These are phyloP conservation scores for Penicillium antarcticum DNA, from an alignment of 495 filamentous ascomycete genomes.

Conservation along the genomic window DNA sequence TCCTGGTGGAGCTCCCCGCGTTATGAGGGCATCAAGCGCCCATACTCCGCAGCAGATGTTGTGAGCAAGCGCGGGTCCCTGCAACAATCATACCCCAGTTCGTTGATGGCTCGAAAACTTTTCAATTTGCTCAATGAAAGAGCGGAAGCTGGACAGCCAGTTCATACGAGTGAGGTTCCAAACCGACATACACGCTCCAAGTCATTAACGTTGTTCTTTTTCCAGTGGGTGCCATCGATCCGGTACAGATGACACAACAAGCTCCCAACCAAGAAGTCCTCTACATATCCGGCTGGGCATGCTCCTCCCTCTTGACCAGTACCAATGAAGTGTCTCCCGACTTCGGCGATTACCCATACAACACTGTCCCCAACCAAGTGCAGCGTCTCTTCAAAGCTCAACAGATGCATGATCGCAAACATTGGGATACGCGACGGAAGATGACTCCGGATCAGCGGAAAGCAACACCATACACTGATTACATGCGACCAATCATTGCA, in stretches of 20 bases:
- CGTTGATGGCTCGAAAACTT: constrained; percentile 88
- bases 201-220: constrained; percentile 11
- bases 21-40: constrained; percentile 84
- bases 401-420: constrained; percentile 92
- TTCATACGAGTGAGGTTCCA: constrained; percentile 72
- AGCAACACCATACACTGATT: constrained; percentile 81
- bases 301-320: constrained; percentile 83
- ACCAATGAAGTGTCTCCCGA: constrained; percentile 97
- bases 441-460: constrained; percentile 68
- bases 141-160: constrained; percentile 72
- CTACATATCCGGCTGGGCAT: constrained; percentile 96
- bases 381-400: constrained; percentile 95
- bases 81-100: constrained; percentile 84
- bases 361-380: constrained; percentile 97
- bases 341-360: constrained; percentile 98
- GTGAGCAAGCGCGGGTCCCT: constrained; percentile 88
- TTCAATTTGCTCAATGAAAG: constrained; percentile 82
- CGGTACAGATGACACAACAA: constrained; percentile 98
- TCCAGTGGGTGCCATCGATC: constrained; percentile 93
- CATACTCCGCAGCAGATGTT: constrained; percentile 86
- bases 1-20: constrained; percentile 84
- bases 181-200: no score
- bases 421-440: constrained; percentile 80
- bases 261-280: constrained; percentile 92
- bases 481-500: constrained; percentile 91